These are phyloP conservation scores for Aspergillus bombycis DNA, from an alignment of 2,329 filamentous ascomycete species.

Conservation along the genomic window DNA sequence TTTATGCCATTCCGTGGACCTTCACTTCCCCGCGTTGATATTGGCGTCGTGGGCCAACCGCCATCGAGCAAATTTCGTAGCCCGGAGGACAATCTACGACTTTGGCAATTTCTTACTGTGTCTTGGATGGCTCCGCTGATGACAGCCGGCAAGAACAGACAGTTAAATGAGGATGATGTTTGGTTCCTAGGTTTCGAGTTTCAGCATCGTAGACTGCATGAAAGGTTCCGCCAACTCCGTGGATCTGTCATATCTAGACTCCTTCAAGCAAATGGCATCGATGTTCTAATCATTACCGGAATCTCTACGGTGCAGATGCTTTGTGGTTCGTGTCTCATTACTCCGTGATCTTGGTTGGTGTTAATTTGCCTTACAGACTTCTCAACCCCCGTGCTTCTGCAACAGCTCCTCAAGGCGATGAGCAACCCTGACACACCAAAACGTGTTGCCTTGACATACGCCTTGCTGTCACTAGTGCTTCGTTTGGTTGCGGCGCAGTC, in stretches of 20 bases:
- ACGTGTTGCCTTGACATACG: slow-evolving; percentile 66
- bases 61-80: slow-evolving; percentile 66
- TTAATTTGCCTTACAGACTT: slow-evolving; percentile 49
- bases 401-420: slow-evolving; percentile 71
- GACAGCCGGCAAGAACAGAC: slow-evolving; percentile 61
- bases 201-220: slow-evolving; percentile 75
- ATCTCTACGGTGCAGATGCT: slow-evolving; percentile 67
- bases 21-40: slow-evolving; percentile 55
- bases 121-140: slow-evolving; percentile 82
- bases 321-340: slow-evolving; percentile 46
- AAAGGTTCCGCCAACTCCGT: slow-evolving; percentile 70
- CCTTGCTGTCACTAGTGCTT: slow-evolving; percentile 62
- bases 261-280: slow-evolving; percentile 75
- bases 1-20: slow-evolving; percentile 72
- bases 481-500: slow-evolving; percentile 67
- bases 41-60: slow-evolving; percentile 59
- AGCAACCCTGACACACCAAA: slow-evolving; percentile 55
- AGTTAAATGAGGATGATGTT: slow-evolving; percentile 77
- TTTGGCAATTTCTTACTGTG: slow-evolving; percentile 84
- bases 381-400: slow-evolving; percentile 69
- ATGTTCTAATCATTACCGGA: slow-evolving; percentile 68
- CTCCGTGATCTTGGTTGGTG: neutral
- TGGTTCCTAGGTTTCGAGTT: slow-evolving; percentile 81
- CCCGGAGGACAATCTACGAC: slow-evolving; percentile 76
- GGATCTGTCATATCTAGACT: slow-evolving; percentile 74